phyloP scores from a whole-genome alignment of 2,329 filamentous ascomycete species.

The Chaetomiaceae sp. region DNA sequence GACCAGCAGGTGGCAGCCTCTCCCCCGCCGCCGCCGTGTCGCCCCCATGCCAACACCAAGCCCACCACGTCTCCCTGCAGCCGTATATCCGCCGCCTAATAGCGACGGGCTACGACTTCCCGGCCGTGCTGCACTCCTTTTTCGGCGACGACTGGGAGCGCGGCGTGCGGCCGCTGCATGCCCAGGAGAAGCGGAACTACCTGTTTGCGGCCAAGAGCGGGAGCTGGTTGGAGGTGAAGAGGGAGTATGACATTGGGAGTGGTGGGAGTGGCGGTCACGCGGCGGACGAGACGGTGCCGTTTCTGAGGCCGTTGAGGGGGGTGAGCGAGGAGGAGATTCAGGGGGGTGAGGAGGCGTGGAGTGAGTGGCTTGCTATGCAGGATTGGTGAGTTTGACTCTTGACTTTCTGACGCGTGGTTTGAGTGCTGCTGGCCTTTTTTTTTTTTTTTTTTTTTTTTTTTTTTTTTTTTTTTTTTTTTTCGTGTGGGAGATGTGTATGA shows the following conservation, averaged over 20 bases:
- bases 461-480: not conserved
- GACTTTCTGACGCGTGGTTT: too few relatives aligned
- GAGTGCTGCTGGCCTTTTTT: too few relatives aligned
- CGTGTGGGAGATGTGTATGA: too few relatives aligned
- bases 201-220: constrained; percentile 92
- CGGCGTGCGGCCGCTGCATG: constrained; percentile 77
- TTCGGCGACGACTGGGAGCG: constrained; percentile 89
- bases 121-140: constrained; percentile 85
- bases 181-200: constrained; percentile 89
- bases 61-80: constrained; percentile 59
- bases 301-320: constrained; percentile 75
- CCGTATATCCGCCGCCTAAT: constrained; percentile 89
- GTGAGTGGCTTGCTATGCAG: constrained; percentile 93
- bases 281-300: constrained; percentile 85
- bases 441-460: not conserved
- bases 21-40: constrained; percentile 28
- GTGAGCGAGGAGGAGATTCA: constrained; percentile 76
- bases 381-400: constrained; percentile 55
- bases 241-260: constrained; percentile 71
- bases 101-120: constrained; percentile 84
- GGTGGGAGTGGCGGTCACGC: constrained; percentile 42
- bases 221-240: constrained; percentile 84
- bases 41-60: too few relatives aligned
- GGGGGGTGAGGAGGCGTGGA: constrained; percentile 80
- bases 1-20: not conserved